These are phyloP conservation scores for Abelmoschus esculentus DNA, from an alignment of 345 rosid species.

Conservation along the genomic window DNA sequence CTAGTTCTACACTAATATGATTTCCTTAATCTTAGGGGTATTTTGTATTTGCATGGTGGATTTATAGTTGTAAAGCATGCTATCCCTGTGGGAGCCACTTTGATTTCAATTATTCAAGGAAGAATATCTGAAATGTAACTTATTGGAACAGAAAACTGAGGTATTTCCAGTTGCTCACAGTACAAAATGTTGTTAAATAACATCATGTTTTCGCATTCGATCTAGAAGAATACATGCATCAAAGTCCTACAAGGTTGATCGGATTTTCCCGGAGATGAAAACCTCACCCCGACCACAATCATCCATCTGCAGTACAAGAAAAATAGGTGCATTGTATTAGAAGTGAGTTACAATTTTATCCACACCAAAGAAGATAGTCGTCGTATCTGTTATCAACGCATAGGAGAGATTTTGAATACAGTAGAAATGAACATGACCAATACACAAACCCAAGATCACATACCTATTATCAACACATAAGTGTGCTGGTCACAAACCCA, in stretches of 20 bases:
- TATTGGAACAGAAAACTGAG: neutral
- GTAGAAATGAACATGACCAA: neutral
- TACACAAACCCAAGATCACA: neutral
- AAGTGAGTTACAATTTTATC: neutral
- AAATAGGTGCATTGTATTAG: constrained; percentile 6
- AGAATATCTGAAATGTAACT: neutral
- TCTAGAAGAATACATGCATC: constrained; percentile 4
- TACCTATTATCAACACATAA: too few species aligned
- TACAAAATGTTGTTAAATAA: neutral
- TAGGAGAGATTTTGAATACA: neutral
- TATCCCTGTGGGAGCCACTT: too few species aligned
- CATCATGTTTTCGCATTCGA: neutral
- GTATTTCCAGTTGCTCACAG: neutral
- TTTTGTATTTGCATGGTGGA: too few species aligned
- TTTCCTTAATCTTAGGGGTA: too few species aligned
- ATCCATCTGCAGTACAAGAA: constrained; percentile 15
- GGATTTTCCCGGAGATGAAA: constrained; percentile 6
- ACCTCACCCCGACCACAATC: constrained; percentile 10
- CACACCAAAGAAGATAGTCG: neutral
- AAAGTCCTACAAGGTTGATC: constrained; percentile 1
- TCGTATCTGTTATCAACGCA: too few species aligned
- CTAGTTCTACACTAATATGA: too few species aligned
- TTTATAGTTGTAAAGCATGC: too few species aligned
- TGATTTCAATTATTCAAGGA: neutral
- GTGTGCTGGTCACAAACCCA: too few species aligned